Percentiles rank a stretch among this genome's conserved stretches.
Evolutionary conservation across 768 basidiomycete species (phyloP).

Genomic region (Dictyophora rubrovolvata): DNA sequence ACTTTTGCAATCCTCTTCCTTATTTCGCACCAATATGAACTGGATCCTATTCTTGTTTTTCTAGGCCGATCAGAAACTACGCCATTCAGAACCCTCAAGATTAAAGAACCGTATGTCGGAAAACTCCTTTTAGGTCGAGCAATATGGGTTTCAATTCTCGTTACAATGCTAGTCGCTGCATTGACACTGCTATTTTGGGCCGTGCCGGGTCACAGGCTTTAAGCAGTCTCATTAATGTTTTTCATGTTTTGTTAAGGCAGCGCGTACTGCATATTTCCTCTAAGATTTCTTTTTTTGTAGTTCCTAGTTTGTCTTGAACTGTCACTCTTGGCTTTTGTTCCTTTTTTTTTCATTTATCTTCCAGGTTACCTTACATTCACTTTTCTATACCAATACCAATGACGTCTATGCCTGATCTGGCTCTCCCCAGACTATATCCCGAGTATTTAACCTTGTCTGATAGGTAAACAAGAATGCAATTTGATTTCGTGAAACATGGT

Average conservation of each 20-base stretch:
- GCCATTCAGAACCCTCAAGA: slow-evolving; percentile 86
- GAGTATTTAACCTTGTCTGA: neutral
- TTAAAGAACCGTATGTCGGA: slow-evolving; percentile 89
- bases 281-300: neutral
- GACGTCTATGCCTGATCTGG: neutral
- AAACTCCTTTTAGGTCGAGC: slow-evolving; percentile 84
- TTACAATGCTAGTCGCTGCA: slow-evolving; percentile 64
- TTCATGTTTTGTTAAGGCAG: neutral
- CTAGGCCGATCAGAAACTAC: slow-evolving; percentile 92
- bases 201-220: slow-evolving; percentile 89
- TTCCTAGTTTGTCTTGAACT: neutral
- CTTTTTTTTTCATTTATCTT: neutral
- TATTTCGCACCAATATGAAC: slow-evolving; percentile 92
- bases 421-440: neutral
- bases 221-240: neutral
- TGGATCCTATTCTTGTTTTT: slow-evolving; percentile 93
- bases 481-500: neutral
- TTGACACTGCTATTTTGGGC: slow-evolving; percentile 92
- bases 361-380: neutral
- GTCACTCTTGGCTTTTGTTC: neutral
- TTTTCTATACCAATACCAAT: neutral
- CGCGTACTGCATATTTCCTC: neutral
- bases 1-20: slow-evolving; percentile 82
- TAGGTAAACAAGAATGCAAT: neutral
- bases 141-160: slow-evolving; percentile 80